Base-by-base conservation (phyloP, 2,329 filamentous ascomycete species). In the Botryotinia narcissicola region DNA sequence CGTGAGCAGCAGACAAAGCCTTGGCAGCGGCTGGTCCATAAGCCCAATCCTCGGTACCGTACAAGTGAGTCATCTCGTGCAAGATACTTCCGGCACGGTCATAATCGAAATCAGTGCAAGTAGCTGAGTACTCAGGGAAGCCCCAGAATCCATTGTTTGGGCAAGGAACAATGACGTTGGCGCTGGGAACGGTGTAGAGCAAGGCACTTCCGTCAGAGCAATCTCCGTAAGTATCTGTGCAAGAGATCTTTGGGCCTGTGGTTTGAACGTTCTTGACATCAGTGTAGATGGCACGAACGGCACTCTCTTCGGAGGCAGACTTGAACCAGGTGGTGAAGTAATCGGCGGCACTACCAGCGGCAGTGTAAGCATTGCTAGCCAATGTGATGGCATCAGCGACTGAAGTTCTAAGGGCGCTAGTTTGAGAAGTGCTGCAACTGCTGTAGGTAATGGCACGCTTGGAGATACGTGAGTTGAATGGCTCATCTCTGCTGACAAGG, bases 291-390 rank as follows among this genome's bases (percentile, higher is more conserved):
- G 51, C 51, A 14, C 75, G 76, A 25, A 78, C 77, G n/a, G 72
- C 63, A 22, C 62, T 63, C 44, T 78, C 75, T 32, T 73, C 61
- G 0, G 75, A 69, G 22, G 76, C 78, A 3, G 75, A 75, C 35
- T 71, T 77, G 76, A 78, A 78, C 77, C 77, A 78, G 60, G 73
- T 74, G 29, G 76, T 77, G 74, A 76, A 78, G 40, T 75, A 73
- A 63, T 77, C 48, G 3, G 75, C 75, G 6, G 14, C 76, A 6
- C 72, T 75, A 14, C 37, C 75, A 16, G 77, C 77, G 1, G 77
- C 77, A 22, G 76, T 78, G 68, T 78, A 78, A 2, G 77, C 76
- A 8, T 74, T 74, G 8, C 60, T 68, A 8, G 77, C 72, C 70
- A 78, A 68, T 14, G 75, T 72, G 54, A 78, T 78, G 32, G 77